Percentiles rank a stretch among this genome's conserved stretches.
These are phyloP conservation scores for Thelonectria blattea DNA, from an alignment of 2,329 filamentous ascomycete species.

Conservation along the genomic window DNA sequence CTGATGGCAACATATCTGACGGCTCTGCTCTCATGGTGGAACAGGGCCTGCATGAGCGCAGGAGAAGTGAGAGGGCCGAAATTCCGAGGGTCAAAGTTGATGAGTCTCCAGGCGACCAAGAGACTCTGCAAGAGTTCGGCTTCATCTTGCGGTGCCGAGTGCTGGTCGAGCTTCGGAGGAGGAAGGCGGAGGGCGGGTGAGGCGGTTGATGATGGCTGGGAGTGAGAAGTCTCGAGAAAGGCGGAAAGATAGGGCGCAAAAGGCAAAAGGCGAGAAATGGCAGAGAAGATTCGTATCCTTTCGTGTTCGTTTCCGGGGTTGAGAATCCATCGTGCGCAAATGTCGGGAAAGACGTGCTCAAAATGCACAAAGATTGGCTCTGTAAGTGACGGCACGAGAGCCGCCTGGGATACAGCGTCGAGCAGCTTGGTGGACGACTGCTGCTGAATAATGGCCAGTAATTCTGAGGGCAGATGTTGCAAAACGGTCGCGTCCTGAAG, in stretches of 20 bases:
- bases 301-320: slow-evolving; percentile 47
- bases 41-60: slow-evolving; percentile 70
- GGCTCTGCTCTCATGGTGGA: slow-evolving; percentile 62
- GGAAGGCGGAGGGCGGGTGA: slow-evolving; percentile 39
- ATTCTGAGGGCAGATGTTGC: slow-evolving; percentile 70
- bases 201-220: slow-evolving; percentile 23
- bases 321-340: slow-evolving; percentile 80
- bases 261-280: slow-evolving; percentile 80
- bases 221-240: slow-evolving; percentile 60
- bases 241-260: slow-evolving; percentile 81
- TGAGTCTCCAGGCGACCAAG: slow-evolving; percentile 72
- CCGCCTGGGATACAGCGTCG: slow-evolving; percentile 71
- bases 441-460: slow-evolving; percentile 70
- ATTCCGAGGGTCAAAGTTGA: slow-evolving; percentile 74
- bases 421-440: slow-evolving; percentile 71
- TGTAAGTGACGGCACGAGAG: slow-evolving; percentile 73
- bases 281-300: slow-evolving; percentile 62
- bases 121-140: slow-evolving; percentile 40
- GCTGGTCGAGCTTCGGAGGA: slow-evolving; percentile 40
- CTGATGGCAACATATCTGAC: slow-evolving; percentile 84
- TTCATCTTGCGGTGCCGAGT: slow-evolving; percentile 32
- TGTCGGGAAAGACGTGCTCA: slow-evolving; percentile 77
- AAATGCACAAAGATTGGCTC: slow-evolving; percentile 77
- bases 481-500: slow-evolving; percentile 60
- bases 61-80: slow-evolving; percentile 72